Evolutionary conservation across 139 green algal genomes (phyloP), one percentile per base, ranked within the genome.

Genomic region (Coccomyxa sp.): DNA sequence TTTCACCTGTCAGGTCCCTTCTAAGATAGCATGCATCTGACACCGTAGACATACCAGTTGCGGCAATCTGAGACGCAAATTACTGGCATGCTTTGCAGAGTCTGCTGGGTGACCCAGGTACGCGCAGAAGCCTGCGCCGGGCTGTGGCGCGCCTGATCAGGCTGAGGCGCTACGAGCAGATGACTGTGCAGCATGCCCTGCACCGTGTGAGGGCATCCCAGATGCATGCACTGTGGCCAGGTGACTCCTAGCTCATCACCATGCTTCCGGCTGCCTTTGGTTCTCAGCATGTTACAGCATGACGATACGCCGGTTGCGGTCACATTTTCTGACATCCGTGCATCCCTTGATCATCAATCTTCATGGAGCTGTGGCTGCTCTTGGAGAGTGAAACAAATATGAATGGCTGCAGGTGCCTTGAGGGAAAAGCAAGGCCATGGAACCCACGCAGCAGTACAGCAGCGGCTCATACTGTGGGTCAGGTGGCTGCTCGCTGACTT

Each of bases 401-500:
- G 14, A 18, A n/a, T n/a, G n/a, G n/a, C n/a, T n/a, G n/a, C n/a
- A n/a, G n/a, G n/a, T n/a, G n/a, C n/a, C n/a, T n/a, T n/a, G n/a
- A 10, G 58, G 14, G 22, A 36, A 31, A 36, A 31, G 22, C 58
- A 71, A 71, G 58, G 58, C 33, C 18, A n/a, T n/a, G n/a, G n/a
- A n/a, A n/a, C n/a, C n/a, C 69, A 74, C 22, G 33, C 2, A 16
- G 36, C 58, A 24, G 78, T 81, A 68, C 38, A 80, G 54, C 87
- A 86, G 7, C 54, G 75, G 76, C 81, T 93, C 74, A 54, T 36
- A 7, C 76, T 84, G 7, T 97, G 94, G 94, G 55, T 93, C 14
- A 80, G 78, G 38, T 98, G 91, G 91, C 76, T 98, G 55, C 79
- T 98, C 16, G 70, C 40, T 0, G 75, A 83, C 9, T 55, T 95